Base-by-base conservation (phyloP, 805 yeast genomes). In the Myxozyma sirexii region DNA sequence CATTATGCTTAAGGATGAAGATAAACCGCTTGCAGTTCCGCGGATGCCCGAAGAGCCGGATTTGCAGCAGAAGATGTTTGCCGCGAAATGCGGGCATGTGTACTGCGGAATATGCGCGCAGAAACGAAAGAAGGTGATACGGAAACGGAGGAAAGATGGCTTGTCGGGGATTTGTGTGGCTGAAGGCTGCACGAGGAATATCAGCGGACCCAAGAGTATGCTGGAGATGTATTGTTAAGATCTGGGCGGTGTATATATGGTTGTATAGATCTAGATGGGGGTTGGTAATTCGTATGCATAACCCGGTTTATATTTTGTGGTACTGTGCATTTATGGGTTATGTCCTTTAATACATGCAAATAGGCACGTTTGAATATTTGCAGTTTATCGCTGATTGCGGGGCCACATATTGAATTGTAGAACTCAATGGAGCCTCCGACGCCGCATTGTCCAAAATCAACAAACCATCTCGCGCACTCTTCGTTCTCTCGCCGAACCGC, bases 51-150 rank as follows among this genome's bases (percentile, higher is more conserved):
- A 37, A 17, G 35, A 13, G 2, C 44, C 15, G 45, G 35, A 42
- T 31, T 7, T 39, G n/a, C 56, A 54, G 37, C 31, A 43, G 7
- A 44, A 35, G 41, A 57, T 64, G 33, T 64, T 63, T 58, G 56
- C 52, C 10, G 61, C 57, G 5, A 53, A 44, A 26, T 64, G 67
- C 50, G 66, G 66, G 3, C 67, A 64, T 31, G 64, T 59, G 5
- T 64, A 62, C 19, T 64, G 67, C 33, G 67, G 67, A 2, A 26
- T 24, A 12, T 64, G 67, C 37, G 66, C 64, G n/a, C 21, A 13
- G 21, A 53, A 52, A 26, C 59, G 46, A 24, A 54, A 46, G 31
- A 46, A 45, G 44, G 27, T 21, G 7, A 39, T 56, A 1, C 38
- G 58, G 4, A 47, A 50, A 17, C 44, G 59, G 24, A 37, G 41